phyloP scores from a whole-genome alignment of 345 rosid species.

The Gossypium anomalum region DNA sequence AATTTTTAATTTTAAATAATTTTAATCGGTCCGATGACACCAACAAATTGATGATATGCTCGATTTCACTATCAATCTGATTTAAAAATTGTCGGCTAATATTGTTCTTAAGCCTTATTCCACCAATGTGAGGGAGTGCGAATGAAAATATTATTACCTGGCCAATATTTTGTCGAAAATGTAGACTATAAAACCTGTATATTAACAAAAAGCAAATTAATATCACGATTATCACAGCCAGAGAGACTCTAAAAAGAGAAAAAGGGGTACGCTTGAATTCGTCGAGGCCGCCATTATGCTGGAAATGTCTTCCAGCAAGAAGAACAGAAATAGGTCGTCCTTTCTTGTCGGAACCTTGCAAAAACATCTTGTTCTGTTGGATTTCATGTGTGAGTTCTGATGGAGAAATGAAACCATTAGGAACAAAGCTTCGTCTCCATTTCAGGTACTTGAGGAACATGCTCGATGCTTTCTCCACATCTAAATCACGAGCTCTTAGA shows the following conservation, averaged over 20 bases:
- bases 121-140: no score
- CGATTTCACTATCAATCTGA: no score
- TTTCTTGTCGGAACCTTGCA: conserved; percentile 43
- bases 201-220: neutral
- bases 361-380: conserved; percentile 42
- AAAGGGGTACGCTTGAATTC: conserved; percentile 41
- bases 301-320: conserved; percentile 36
- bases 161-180: conserved; percentile 30
- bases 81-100: neutral
- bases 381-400: conserved; percentile 27
- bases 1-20: no score
- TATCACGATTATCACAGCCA: neutral
- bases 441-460: conserved; percentile 41
- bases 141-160: conserved; percentile 23
- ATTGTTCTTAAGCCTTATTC: neutral
- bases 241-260: neutral
- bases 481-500: conserved; percentile 41
- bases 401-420: conserved; percentile 30
- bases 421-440: conserved; percentile 41
- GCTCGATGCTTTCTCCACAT: conserved; percentile 34
- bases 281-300: conserved; percentile 29
- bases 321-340: conserved; percentile 33
- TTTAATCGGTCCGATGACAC: no score
- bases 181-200: conserved; percentile 35
- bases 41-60: no score